Evolutionary conservation across 257 asterid species (phyloP).

Genomic region (Capsicum rhomboideum): DNA sequence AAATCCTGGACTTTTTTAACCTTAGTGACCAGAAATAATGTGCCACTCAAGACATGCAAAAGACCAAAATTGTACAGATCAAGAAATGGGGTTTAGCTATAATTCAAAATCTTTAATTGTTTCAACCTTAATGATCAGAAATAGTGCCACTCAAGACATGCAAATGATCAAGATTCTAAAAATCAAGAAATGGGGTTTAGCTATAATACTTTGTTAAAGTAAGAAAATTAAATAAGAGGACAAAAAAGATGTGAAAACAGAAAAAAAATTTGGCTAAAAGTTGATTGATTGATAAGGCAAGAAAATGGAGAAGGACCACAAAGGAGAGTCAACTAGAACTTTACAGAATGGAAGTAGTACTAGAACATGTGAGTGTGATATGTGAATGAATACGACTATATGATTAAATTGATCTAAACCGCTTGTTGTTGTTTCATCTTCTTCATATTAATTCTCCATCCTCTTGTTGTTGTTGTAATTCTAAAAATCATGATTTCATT

Average conservation of each 20-base stretch:
- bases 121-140: neutral
- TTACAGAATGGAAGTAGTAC: constrained; percentile 2
- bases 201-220: neutral
- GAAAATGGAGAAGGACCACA: neutral
- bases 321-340: constrained; percentile 1
- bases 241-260: neutral
- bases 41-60: neutral
- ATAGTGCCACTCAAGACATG: neutral
- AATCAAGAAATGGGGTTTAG: neutral
- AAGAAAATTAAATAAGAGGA: neutral
- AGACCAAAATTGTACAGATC: neutral
- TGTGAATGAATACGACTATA: constrained; percentile 2
- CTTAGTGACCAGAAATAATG: neutral
- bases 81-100: neutral
- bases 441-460: neutral
- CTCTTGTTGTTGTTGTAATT: neutral
- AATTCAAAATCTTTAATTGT: neutral
- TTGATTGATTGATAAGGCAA: constrained; percentile 4
- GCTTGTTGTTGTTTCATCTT: neutral
- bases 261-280: neutral
- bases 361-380: constrained; percentile 4
- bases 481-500: constrained; percentile 1
- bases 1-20: neutral
- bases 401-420: neutral
- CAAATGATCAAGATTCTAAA: neutral